Conservation (phyloP, 106 monocot genomes). For the Allium cepa region DNA sequence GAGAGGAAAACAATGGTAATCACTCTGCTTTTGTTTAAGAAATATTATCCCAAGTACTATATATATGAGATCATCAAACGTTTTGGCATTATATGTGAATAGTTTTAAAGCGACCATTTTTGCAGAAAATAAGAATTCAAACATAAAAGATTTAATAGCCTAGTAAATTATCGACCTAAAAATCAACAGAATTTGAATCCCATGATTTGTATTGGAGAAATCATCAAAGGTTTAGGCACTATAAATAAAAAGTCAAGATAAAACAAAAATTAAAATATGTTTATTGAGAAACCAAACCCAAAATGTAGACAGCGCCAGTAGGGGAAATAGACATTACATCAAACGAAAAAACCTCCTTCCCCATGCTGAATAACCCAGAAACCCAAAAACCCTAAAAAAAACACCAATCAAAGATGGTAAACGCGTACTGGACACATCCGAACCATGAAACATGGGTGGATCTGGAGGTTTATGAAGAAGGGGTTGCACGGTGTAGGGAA, state of each 20-base stretch:
- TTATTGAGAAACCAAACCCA: no score
- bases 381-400: not conserved
- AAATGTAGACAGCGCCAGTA: slow-evolving; percentile 1
- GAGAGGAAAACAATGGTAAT: slow-evolving; percentile 8
- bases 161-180: no score
- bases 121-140: no score
- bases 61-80: slow-evolving; percentile 40
- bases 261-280: no score
- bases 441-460: no score
- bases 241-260: no score
- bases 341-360: slow-evolving; percentile 15
- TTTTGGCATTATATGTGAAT: slow-evolving; percentile 14
- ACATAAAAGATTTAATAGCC: no score
- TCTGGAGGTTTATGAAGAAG: no score
- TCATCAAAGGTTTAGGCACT: no score
- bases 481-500: no score
- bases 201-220: not conserved
- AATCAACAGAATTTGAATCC: not conserved
- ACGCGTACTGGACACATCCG: no score
- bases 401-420: slow-evolving; percentile 13
- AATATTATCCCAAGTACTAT: slow-evolving; percentile 19
- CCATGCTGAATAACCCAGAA: slow-evolving; percentile 27
- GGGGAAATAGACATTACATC: slow-evolving; percentile 21
- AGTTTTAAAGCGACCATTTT: not conserved
- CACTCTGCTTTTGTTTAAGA: slow-evolving; percentile 10